phyloP scores from a whole-genome alignment of 1,284 basidiomycete genomes.

The Lentinula novae-zelandiae region DNA sequence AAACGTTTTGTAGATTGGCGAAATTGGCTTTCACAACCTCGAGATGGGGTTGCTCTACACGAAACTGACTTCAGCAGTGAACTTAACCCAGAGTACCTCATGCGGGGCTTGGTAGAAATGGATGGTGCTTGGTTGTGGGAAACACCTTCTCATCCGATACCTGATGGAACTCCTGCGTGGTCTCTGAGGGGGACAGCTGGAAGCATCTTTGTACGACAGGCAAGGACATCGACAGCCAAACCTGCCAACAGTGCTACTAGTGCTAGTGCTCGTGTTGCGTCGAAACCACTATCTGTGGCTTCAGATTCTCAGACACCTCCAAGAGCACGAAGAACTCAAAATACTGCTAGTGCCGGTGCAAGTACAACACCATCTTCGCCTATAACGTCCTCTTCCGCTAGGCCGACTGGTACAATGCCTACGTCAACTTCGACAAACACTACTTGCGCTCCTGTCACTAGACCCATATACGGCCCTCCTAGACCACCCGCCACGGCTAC shows the following conservation, averaged over 20 bases:
- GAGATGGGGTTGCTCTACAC: not conserved
- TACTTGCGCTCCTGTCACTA: not conserved
- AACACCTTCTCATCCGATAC: not conserved
- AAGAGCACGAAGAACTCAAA: not conserved
- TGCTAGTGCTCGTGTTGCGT: not conserved
- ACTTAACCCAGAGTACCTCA: conserved; percentile 3
- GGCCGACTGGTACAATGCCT: not conserved
- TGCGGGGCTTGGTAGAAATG: conserved; percentile 5
- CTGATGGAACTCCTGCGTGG: not conserved
- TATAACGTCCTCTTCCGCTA: not conserved
- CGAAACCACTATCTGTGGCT: not conserved
- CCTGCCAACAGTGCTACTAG: not conserved
- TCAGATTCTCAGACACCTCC: not conserved
- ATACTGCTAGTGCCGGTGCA: not conserved
- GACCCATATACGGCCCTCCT: not conserved
- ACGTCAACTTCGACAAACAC: not conserved
- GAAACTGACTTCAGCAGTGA: not conserved
- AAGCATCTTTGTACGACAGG: not conserved
- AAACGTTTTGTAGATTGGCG: conserved; percentile 1
- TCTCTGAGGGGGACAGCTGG: not conserved
- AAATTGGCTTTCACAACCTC: not conserved
- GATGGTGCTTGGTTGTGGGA: conserved; percentile 7
- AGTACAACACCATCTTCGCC: not conserved
- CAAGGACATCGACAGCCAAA: not conserved
- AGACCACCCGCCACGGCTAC: not conserved